Conservation (phyloP, 2,329 filamentous ascomycete genomes). For the Diaporthe aspalathi region DNA sequence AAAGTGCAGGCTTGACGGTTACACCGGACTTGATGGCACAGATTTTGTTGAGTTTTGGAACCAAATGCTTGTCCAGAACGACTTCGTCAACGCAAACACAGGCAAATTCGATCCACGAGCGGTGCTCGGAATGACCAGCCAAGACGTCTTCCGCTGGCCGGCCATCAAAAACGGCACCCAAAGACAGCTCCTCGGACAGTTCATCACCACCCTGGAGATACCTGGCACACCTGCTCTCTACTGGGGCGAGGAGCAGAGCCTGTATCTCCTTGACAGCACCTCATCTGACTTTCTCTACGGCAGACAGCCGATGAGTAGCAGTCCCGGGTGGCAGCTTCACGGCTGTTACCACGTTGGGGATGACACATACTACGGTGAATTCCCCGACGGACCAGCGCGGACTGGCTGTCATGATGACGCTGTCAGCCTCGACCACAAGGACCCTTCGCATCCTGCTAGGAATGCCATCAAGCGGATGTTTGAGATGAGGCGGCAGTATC, state of each 20-base stretch:
- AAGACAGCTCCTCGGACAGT: slow-evolving; percentile 66
- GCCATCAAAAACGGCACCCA: slow-evolving; percentile 66
- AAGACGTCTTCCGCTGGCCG: slow-evolving; percentile 75
- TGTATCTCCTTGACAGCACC: slow-evolving; percentile 71
- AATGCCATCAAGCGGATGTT: slow-evolving; percentile 72
- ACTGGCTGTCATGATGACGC: slow-evolving; percentile 65
- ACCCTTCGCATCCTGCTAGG: slow-evolving; percentile 69
- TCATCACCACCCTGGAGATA: slow-evolving; percentile 68
- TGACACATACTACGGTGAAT: slow-evolving; percentile 62
- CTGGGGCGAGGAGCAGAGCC: slow-evolving; percentile 73
- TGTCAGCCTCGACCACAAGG: slow-evolving; percentile 69
- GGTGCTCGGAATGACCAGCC: slow-evolving; percentile 71
- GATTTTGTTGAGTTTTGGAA: slow-evolving; percentile 66
- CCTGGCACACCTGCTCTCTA: slow-evolving; percentile 70
- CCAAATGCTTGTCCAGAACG: slow-evolving; percentile 65
- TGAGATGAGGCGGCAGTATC: slow-evolving; percentile 65
- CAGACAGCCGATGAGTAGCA: slow-evolving; percentile 69
- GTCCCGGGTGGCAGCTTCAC: slow-evolving; percentile 71
- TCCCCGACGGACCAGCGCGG: slow-evolving; percentile 64
- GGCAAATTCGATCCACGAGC: slow-evolving; percentile 71
- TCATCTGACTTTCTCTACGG: slow-evolving; percentile 70
- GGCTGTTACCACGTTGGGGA: slow-evolving; percentile 69
- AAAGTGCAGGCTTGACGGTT: slow-evolving; percentile 45
- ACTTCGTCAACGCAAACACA: slow-evolving; percentile 67
- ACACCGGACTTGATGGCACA: slow-evolving; percentile 25